A percentile compares a stretch with the other conserved stretches of the same genome.
phyloP scores from a whole-genome alignment of 257 asterid species.

The Nicotiana knightiana region DNA sequence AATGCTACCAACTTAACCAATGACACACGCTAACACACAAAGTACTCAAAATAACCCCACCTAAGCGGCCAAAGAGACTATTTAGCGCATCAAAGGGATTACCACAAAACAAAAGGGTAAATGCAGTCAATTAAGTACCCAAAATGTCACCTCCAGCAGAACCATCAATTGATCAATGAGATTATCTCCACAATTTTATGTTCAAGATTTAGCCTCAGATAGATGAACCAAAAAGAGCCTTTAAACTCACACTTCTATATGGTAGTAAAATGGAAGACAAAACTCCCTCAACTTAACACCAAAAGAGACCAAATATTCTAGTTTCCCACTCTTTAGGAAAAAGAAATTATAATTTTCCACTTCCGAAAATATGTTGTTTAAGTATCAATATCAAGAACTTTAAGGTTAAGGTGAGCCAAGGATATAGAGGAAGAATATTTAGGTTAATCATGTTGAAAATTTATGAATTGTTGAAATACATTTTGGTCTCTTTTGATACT shows the following conservation, averaged over 20 bases:
- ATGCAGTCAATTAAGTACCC: not conserved
- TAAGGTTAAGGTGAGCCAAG: not conserved
- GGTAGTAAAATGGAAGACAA: not conserved
- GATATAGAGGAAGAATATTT: not conserved
- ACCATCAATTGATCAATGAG: not conserved
- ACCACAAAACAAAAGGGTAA: not conserved
- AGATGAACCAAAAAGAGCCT: not conserved
- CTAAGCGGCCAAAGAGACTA: not conserved
- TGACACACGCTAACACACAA: not conserved
- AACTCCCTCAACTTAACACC: not conserved
- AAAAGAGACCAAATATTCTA: not conserved
- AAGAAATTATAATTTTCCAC: not conserved
- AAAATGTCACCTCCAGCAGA: not conserved
- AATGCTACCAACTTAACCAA: not conserved
- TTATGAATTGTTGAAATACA: not conserved
- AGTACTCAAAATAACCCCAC: not conserved
- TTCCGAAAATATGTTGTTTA: not conserved
- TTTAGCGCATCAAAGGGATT: not conserved
- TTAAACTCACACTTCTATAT: not conserved
- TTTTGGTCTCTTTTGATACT: not conserved
- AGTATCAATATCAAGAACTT: not conserved
- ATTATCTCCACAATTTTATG: not conserved
- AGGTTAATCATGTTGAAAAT: conserved; percentile 1
- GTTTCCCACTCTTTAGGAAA: not conserved
- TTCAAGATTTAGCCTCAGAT: not conserved